Evolutionary conservation across 129 eudicot species (phyloP).

Genomic region (Erigeron canadensis): DNA sequence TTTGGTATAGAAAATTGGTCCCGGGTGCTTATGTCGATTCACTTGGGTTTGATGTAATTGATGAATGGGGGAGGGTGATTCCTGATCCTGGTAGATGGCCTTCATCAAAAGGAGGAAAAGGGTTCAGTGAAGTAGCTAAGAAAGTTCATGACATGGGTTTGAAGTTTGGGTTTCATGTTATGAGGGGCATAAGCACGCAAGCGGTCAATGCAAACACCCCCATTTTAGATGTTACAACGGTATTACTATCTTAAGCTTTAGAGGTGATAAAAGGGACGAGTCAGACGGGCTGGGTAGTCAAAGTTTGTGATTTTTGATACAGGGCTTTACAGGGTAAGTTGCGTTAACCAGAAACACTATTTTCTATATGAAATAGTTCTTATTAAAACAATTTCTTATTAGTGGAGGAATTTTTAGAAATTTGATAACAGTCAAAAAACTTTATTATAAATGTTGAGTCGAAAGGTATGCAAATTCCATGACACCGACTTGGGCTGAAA

Average conservation of each 20-base stretch:
- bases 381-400: not conserved
- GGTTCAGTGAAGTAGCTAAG: conserved; percentile 71
- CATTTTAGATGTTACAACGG: conserved; percentile 78
- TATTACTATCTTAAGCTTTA: conserved; percentile 30
- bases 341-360: not conserved
- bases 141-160: conserved; percentile 87
- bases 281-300: not conserved
- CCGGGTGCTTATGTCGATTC: conserved; percentile 77
- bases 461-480: not conserved
- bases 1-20: conserved; percentile 88
- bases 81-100: conserved; percentile 98
- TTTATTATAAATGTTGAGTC: not conserved
- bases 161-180: conserved; percentile 94
- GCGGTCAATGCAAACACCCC: conserved; percentile 94
- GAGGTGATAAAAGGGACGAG: not conserved
- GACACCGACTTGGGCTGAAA: not conserved
- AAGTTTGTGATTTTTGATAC: not conserved
- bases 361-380: not conserved
- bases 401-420: not conserved
- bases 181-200: conserved; percentile 97
- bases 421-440: not conserved
- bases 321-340: not conserved
- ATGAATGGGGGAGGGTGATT: conserved; percentile 95
- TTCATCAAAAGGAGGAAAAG: conserved; percentile 69
- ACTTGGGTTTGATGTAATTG: conserved; percentile 84